Evolutionary conservation across 345 rosid genomes (phyloP), one percentile per base, ranked within the genome.

Genomic region (Gossypium arboreum): DNA sequence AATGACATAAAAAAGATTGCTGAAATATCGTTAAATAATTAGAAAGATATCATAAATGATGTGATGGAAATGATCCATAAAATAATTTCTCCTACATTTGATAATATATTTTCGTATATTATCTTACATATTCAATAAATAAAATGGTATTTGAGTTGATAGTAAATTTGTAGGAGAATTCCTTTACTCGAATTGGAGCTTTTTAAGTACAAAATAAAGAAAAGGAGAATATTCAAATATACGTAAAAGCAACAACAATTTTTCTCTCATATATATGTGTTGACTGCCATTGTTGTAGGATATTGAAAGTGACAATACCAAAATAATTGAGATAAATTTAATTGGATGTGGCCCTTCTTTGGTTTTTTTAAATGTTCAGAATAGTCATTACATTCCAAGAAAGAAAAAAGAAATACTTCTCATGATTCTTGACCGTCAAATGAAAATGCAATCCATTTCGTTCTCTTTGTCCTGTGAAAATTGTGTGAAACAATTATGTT

Each of bases 171-270:
- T 22, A 22, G 29, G 62, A 58, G 34, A 22, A 10, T 56, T 56
- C 22, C 27, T 73, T 45, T 44, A 12, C 44, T 29, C 18, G 0
- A 9, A 44, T 47, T 56, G 25, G 63, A 15, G 45, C 51, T 22
- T 4, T 41, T 44, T 17, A 48, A 47, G 45, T 11, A 11, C 9
- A 16, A 55, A 51, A 34, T 34, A 34, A 15, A 51, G 18, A 24
- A 47, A 27, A 17, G 59, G 73, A 27, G 76, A 73, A 73, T 61
- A 73, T 73, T 73, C 76, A 73, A 73, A 25, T 25, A 25, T 17
- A 22, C 13, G 44, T 10, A 73, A 58, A 60, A 73, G 69, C 59
- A 47, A 12, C 44, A 47, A 17, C 68, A 62, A 61, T 73, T 61
- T 71, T 55, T 34, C 50, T 51, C 15, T 25, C 29, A 11, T 15